phyloP scores from a whole-genome alignment of 306 rosid species.

The Vigna mungo region DNA sequence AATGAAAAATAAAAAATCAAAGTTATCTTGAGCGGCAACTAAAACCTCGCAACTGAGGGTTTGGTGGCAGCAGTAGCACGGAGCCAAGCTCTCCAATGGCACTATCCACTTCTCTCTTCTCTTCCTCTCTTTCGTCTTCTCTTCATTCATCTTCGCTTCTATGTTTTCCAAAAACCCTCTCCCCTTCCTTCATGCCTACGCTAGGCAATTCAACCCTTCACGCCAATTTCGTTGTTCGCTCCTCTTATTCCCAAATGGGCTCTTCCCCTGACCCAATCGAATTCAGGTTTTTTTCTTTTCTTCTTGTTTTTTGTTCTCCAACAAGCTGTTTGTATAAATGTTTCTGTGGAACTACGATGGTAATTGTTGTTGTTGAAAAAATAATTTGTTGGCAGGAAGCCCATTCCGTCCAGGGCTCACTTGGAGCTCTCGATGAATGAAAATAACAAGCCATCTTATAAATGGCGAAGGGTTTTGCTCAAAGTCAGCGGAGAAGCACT shows the following conservation, averaged over 20 bases:
- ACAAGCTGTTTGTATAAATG: conserved; percentile 38
- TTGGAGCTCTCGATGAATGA: conserved; percentile 69
- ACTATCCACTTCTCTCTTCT: conserved; percentile 19
- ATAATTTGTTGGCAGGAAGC: conserved; percentile 44
- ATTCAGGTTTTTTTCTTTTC: conserved; percentile 33
- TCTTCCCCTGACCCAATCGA: conserved; percentile 44
- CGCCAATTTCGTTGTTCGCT: conserved; percentile 26
- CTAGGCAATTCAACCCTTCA: neutral
- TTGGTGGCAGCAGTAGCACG: conserved; percentile 18
- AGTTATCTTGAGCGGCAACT: neutral
- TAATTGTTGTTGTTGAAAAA: conserved; percentile 4
- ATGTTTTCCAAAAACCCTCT: conserved; percentile 7
- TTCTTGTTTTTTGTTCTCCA: neutral
- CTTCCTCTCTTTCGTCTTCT: conserved; percentile 14
- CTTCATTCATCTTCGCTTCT: conserved; percentile 5
- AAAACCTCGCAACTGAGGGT: conserved; percentile 34
- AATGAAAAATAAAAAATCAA: neutral
- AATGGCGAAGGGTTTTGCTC: conserved; percentile 95
- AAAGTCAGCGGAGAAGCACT: conserved; percentile 98
- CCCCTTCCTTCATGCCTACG: neutral
- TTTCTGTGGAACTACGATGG: neutral
- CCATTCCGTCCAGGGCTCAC: conserved; percentile 60
- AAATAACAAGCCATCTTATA: conserved; percentile 54
- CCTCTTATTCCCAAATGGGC: conserved; percentile 43
- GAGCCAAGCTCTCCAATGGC: conserved; percentile 27